Base-by-base conservation (phyloP, 2,329 filamentous ascomycete genomes). In the Penicillium crustosum region DNA sequence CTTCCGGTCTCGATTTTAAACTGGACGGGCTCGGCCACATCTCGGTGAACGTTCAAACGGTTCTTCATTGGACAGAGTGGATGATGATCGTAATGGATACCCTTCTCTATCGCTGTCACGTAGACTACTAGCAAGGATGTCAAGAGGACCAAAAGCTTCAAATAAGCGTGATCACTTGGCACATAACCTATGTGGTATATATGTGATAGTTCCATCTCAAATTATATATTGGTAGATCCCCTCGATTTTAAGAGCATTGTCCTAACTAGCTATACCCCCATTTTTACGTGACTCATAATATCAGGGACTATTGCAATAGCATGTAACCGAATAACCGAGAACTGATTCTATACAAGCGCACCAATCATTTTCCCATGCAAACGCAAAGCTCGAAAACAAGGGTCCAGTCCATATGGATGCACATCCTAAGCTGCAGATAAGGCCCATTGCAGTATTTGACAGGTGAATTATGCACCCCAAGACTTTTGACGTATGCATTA, bases 401-500 rank as follows among this genome's bases (percentile, higher is more conserved):
- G 27, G 41, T 47, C 41, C 25, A 43, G 35, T 38, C 6, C 23
- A 27, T 17, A 39, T 19, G 15, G 21, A 23, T 27, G 6, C 49
- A 50, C 41, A 39, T 53, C 8, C 15, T 3, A 61, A 38, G 55
- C 59, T 49, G 49, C 59, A 65, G 45, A 33, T 57, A 57, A n/a
- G 29, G 49, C 47, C 39, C 25, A 35, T 50, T 61, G 57, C 49
- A 42, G 53, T 27, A 21, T 58, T 54, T 60, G 62, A 63, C 53
- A 61, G 55, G 41, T 58, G 51, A 52, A 21, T 31, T 39, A 56
- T 59, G 48, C 55, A 42, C 49, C 49, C 47, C 13, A 53, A 43
- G 49, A 47, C 43, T 53, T 57, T 42, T 48, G 49, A 43, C 49
- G 6, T 61, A 44, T 60, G 57, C 57, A 64, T 58, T 44, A 58